Evolutionary conservation across 768 basidiomycete genomes (phyloP).

Genomic region (Tylopilus cervinicoccineus): DNA sequence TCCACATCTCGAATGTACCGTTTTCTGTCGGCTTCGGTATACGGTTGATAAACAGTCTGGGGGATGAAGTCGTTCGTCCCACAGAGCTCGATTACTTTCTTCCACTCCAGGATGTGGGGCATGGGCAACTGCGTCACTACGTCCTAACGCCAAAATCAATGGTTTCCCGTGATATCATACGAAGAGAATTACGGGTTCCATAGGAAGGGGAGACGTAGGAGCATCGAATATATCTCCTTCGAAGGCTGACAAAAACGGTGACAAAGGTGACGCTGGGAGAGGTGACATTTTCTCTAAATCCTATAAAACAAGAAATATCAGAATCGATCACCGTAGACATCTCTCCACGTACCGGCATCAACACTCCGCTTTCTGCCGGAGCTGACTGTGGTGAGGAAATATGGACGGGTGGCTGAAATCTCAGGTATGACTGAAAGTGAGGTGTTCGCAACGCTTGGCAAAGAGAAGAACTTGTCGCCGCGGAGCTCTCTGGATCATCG

Average conservation of each 20-base stretch:
- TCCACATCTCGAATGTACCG: conserved; percentile 72
- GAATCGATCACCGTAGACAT: background rate
- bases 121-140: conserved; percentile 16
- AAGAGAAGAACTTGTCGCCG: conserved; percentile 13
- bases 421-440: background rate
- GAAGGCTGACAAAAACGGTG: background rate
- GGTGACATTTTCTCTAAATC: conserved; percentile 6
- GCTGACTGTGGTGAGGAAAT: conserved; percentile 12
- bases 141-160: conserved; percentile 19
- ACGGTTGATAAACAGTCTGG: conserved; percentile 69
- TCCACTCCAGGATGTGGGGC: conserved; percentile 29
- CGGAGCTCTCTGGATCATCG: conserved; percentile 15
- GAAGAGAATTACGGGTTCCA: conserved; percentile 12
- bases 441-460: conserved; percentile 10
- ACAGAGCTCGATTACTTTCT: conserved; percentile 14
- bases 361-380: background rate
- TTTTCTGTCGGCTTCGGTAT: conserved; percentile 70
- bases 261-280: conserved; percentile 11
- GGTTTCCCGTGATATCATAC: background rate
- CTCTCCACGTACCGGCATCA: conserved; percentile 10
- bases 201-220: background rate
- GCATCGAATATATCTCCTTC: conserved; percentile 1
- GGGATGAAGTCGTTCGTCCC: conserved; percentile 54
- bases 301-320: conserved; percentile 10
- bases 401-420: conserved; percentile 1